A percentile compares a stretch with the other conserved stretches of the same genome.
Evolutionary conservation across 176 grass and related monocot species (phyloP).

Genomic region (Canna indica): DNA sequence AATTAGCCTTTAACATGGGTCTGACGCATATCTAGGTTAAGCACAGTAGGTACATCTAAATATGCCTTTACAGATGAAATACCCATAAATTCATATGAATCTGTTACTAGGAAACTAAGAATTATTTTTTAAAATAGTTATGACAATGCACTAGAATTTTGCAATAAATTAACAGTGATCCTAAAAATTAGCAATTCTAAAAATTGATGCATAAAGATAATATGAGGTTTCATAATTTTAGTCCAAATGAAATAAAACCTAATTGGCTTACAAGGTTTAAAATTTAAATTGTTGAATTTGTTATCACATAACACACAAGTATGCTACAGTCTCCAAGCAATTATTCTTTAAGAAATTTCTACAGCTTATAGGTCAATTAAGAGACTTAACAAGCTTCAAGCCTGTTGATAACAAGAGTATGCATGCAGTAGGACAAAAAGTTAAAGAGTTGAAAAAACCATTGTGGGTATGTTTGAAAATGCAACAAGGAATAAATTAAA

Average conservation of each 20-base stretch:
- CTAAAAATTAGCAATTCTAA: no score
- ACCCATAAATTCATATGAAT: background rate
- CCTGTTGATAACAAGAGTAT: background rate
- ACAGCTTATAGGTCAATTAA: background rate
- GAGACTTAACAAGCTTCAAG: background rate
- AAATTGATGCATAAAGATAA: no score
- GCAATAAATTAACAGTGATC: no score
- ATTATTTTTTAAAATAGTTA: background rate
- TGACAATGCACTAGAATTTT: no score
- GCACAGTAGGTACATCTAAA: background rate
- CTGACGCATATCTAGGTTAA: background rate
- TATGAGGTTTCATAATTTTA: no score
- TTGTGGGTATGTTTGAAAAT: background rate
- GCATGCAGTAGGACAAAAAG: background rate
- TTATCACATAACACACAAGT: no score
- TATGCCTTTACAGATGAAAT: background rate
- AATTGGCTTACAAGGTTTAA: no score
- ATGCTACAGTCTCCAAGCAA: no score
- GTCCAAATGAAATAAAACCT: no score
- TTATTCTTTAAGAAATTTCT: no score
- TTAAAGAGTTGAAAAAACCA: no score
- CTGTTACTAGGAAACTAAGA: background rate
- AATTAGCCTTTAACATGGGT: background rate
- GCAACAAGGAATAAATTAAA: background rate
- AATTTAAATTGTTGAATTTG: no score